Base-by-base conservation (phyloP, 306 rosid species). In the Vigna trinervia region DNA sequence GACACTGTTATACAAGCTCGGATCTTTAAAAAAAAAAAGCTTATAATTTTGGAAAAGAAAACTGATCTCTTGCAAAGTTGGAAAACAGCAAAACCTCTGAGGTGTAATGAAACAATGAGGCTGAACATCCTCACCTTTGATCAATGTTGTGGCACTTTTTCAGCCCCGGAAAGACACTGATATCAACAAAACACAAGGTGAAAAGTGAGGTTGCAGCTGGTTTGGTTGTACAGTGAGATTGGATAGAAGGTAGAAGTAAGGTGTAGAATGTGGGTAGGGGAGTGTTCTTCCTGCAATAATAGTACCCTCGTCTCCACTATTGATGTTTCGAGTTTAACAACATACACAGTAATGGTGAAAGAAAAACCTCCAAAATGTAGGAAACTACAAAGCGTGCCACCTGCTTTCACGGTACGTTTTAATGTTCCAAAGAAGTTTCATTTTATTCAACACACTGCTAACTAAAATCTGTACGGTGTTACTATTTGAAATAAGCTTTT, bases 61-160 rank as follows among this genome's bases (percentile, higher is more conserved):
- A 50, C 12, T 69, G 9, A 17, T 14, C 47, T 9, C 36, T 74
- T 51, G 71, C 69, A 79, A 69, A 19, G 69, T 15, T 34, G 47
- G 60, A 52, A 75, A 81, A 54, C 5, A 74, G 60, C 5, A 47
- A 71, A 53, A 47, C 54, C 28, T 54, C 4, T 0, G 60, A 71
- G 53, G 60, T 56, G 78, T 73, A 75, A 34, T 30, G 47, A 65
- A 74, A 22, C 59, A 67, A 78, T 26, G 70, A 80, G 51, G 56
- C 48, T 45, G 56, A 77, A n/a, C 63, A 52, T 23, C 19, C 71
- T 28, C n/a, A 78, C 69, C 74, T 75, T 65, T 23, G 20, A 12
- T 39, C 20, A 75, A 60, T 52, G 19, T 52, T 63, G 72, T 68
- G 34, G 67, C 75, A 79, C 69, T 73, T 73, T 85, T 39, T 76